phyloP scores from a whole-genome alignment of 208 protist species.

The Leishmania amazonensis region DNA sequence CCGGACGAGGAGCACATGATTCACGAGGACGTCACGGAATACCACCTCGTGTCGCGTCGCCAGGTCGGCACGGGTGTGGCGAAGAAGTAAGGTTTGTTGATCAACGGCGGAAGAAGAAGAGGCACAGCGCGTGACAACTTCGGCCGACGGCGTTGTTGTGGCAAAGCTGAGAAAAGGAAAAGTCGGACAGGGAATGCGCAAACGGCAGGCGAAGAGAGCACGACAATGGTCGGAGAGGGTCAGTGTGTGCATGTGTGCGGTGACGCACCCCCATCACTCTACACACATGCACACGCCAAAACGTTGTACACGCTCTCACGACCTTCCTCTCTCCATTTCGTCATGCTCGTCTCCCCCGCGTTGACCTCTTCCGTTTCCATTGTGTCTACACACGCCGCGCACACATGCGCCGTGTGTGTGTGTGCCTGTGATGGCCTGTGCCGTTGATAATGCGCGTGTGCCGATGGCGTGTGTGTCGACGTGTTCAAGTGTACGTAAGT shows the following conservation, averaged over 20 bases:
- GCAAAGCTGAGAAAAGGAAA: not conserved
- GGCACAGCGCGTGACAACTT: not conserved
- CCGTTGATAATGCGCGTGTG: not conserved
- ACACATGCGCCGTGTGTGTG: not conserved
- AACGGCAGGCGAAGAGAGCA: not conserved
- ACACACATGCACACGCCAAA: not conserved
- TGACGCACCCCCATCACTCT: not conserved
- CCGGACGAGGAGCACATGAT: conserved; percentile 66
- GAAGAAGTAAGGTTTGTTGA: conserved; percentile 7
- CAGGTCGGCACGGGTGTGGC: conserved; percentile 3
- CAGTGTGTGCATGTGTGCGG: not conserved
- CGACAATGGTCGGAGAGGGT: not conserved
- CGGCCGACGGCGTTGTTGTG: not conserved
- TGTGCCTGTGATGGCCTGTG: not conserved
- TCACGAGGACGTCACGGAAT: conserved; percentile 79
- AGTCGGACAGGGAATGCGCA: not conserved
- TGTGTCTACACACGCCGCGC: not conserved
- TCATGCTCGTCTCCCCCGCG: not conserved
- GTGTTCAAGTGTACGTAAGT: not conserved
- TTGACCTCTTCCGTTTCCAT: not conserved
- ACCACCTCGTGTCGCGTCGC: conserved; percentile 60
- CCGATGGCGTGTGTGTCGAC: not conserved
- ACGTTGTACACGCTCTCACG: not conserved
- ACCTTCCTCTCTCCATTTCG: not conserved
- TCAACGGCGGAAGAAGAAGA: not conserved